Conservation (phyloP, 352 stramenopile species). For the Phytophthora hibernalis region DNA sequence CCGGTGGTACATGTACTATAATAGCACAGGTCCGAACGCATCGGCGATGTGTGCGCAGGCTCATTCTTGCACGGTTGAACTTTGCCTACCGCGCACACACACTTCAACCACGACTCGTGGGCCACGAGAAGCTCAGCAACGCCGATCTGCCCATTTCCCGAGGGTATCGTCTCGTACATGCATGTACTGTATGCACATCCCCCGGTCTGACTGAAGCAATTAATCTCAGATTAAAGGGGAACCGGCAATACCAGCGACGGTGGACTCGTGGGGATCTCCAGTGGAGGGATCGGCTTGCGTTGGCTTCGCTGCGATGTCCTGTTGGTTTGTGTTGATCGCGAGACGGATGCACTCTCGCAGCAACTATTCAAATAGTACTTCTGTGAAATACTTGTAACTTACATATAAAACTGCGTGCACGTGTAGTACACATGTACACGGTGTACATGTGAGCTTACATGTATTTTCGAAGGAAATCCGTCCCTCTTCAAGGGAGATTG, state of each 20-base stretch:
- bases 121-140: not conserved
- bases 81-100: not conserved
- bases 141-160: not conserved
- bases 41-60: slow-evolving; percentile 2
- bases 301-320: not conserved
- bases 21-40: not conserved
- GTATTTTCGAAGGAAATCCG: slow-evolving; percentile 14
- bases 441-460: too few species aligned
- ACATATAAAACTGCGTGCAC: too few species aligned
- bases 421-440: too few species aligned
- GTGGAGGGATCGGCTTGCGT: not conserved
- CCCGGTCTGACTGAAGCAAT: slow-evolving; percentile 3
- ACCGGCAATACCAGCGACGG: too few species aligned
- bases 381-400: too few species aligned
- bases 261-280: too few species aligned
- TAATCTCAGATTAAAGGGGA: slow-evolving; percentile 1
- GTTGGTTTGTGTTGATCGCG: not conserved
- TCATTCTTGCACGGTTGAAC: slow-evolving; percentile 32
- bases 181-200: too few species aligned
- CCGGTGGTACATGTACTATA: too few species aligned
- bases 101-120: slow-evolving; percentile 24
- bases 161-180: slow-evolving; percentile 7
- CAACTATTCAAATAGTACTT: too few species aligned
- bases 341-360: not conserved
- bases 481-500: slow-evolving; percentile 24